Evolutionary conservation across 108 stramenopile genomes (phyloP).

Genomic region (Poteriospumella lacustris): DNA sequence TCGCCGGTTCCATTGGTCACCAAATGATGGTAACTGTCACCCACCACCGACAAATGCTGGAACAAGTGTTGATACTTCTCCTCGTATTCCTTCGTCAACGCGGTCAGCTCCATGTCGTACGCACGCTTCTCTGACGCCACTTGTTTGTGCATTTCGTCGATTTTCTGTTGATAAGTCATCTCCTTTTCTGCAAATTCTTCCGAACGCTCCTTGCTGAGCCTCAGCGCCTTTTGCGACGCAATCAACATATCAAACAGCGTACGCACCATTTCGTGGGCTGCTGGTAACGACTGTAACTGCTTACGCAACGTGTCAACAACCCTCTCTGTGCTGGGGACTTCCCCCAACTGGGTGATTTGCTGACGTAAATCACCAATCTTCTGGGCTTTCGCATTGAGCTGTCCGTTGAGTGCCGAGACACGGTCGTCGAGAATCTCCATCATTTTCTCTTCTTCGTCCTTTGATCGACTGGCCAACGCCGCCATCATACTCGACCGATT

Average conservation of each 20-base stretch:
- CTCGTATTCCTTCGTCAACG: not conserved
- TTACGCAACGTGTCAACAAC: no score
- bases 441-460: not conserved
- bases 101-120: constrained; percentile 10
- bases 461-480: not conserved
- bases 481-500: no score
- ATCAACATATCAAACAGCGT: constrained; percentile 8
- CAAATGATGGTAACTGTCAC: no score
- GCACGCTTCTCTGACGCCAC: not conserved
- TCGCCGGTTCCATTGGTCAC: no score
- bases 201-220: not conserved
- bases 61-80: not conserved
- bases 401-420: not conserved
- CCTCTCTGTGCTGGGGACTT: no score
- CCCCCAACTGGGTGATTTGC: no score
- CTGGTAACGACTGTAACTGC: constrained; percentile 20
- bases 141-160: not conserved
- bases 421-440: not conserved
- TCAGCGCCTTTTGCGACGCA: not conserved
- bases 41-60: not conserved
- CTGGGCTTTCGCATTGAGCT: not conserved
- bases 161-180: not conserved
- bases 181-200: not conserved
- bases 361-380: not conserved
- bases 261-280: constrained; percentile 1